Percentiles rank a stretch among this genome's conserved stretches.
Conservation (phyloP, 306 rosid genomes). For the Nissolia schottii region DNA sequence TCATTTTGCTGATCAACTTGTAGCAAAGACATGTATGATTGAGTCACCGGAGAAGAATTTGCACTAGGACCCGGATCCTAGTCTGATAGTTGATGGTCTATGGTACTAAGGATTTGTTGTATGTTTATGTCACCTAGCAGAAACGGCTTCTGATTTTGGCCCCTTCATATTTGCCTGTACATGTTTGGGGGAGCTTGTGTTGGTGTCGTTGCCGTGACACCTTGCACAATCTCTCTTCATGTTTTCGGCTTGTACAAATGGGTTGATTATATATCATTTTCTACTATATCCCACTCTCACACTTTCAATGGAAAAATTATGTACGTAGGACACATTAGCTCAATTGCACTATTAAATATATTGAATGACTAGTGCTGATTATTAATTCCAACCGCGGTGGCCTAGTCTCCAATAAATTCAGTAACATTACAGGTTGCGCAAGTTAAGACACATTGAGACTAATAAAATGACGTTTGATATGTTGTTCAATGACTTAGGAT, state of each 20-base stretch:
- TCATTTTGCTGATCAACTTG: conserved; percentile 25
- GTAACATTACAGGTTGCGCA: not conserved
- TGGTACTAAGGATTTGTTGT: conserved; percentile 49
- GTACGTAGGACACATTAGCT: not conserved
- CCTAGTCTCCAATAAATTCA: not conserved
- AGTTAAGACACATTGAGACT: not conserved
- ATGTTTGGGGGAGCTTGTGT: conserved; percentile 57
- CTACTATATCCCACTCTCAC: not conserved
- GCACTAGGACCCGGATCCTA: conserved; percentile 12
- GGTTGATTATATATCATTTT: conserved; percentile 30
- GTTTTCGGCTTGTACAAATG: conserved; percentile 45
- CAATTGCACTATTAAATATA: not conserved
- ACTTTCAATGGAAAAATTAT: not conserved
- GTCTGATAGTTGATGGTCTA: no score
- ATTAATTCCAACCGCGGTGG: not conserved
- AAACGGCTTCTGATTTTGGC: conserved; percentile 56
- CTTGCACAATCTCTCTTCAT: conserved; percentile 37
- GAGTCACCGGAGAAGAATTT: conserved; percentile 34
- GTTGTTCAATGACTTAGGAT: not conserved
- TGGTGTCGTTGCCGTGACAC: conserved; percentile 34
- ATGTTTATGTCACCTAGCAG: conserved; percentile 38
- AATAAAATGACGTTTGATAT: not conserved
- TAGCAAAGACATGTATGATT: conserved; percentile 25
- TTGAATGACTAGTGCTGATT: not conserved
- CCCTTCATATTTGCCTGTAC: conserved; percentile 33